Evolutionary conservation across 2,329 filamentous ascomycete species (phyloP), one percentile per base, ranked within the genome.

Genomic region (Fusarium continuum): DNA sequence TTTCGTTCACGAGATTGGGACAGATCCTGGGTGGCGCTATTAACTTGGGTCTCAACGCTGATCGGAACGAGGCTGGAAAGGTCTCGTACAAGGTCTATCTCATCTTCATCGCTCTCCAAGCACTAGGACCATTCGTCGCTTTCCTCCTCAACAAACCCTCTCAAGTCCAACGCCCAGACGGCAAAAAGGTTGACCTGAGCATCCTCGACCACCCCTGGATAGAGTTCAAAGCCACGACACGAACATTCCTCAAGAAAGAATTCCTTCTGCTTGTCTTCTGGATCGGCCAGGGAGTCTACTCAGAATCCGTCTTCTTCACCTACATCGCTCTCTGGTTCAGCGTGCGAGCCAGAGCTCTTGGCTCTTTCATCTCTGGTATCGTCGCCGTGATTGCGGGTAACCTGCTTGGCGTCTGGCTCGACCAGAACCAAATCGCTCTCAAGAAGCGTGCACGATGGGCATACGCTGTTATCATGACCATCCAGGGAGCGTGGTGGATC

Each of bases 401-500:
- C 51, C 36, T 90, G 0, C 77, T 91, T 0, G 89, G 89, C 1
- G 74, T 81, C 0, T 89, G 82, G 70, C 77, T 90, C 1, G 88
- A 90, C 55, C 79, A 77, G 23, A 80, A 78, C 4, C 75, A 76
- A 0, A 72, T 88, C 8, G 72, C 83, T 0, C 76, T 89, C 5
- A 83, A 81, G 52, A 74, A 75, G 1, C 80, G 87, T 2, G 80
- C 82, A 3, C 79, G 87, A 2, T 79, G 74, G 39, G 78, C 83
- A 0, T 90, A 88, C 59, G 75, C 72, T 22, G 59, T 77, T 7
- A 81, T 87, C 40, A 78, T 82, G 43, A 74, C 80, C 0, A 67
- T 88, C 0, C 87, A 89, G 67, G 88, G 88, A 1, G 86, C 78
- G 1, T 90, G 87, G 83, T 91, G 88, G 88, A 77, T 87, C 4